These are phyloP conservation scores for Alternaria angustiovoidea DNA, from an alignment of 2,329 filamentous ascomycete genomes.

Conservation along the genomic window DNA sequence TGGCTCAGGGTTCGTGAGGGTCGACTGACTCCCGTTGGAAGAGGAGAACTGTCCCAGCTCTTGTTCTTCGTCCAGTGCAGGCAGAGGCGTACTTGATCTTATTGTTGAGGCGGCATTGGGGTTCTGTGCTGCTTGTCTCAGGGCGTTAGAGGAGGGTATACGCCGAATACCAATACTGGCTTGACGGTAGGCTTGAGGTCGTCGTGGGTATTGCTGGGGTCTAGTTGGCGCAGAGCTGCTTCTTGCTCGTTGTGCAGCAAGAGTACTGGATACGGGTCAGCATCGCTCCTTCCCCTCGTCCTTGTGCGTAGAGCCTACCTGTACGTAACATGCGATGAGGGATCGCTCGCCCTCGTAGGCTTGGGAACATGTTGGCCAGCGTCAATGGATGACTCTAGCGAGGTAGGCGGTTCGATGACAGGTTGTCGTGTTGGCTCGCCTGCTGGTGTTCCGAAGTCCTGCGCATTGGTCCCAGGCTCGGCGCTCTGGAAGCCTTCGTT, in stretches of 20 bases:
- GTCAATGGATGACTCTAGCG: slow-evolving; percentile 47
- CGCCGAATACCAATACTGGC: slow-evolving; percentile 49
- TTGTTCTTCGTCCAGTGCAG: slow-evolving; percentile 39
- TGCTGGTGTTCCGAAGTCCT: slow-evolving; percentile 41
- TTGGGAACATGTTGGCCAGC: slow-evolving; percentile 42
- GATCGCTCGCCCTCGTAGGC: slow-evolving; percentile 31
- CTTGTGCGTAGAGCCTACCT: slow-evolving; percentile 24
- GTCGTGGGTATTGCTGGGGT: slow-evolving; percentile 33
- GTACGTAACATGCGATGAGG: slow-evolving; percentile 26
- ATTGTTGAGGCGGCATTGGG: slow-evolving; percentile 31
- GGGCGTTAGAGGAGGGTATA: slow-evolving; percentile 37
- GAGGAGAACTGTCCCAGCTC: slow-evolving; percentile 33
- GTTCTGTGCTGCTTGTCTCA: slow-evolving; percentile 32
- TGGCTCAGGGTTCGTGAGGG: slow-evolving; percentile 18
- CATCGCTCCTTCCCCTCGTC: slow-evolving; percentile 10
- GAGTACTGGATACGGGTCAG: slow-evolving; percentile 29
- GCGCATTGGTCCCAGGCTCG: slow-evolving; percentile 41
- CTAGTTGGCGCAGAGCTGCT: slow-evolving; percentile 39
- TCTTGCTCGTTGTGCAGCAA: slow-evolving; percentile 27
- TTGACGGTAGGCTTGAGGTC: slow-evolving; percentile 40
- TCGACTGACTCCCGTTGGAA: slow-evolving; percentile 26
- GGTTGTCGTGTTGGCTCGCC: slow-evolving; percentile 31
- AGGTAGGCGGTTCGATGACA: slow-evolving; percentile 42
- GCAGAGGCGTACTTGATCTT: slow-evolving; percentile 37
- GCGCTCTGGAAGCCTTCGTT: slow-evolving; percentile 43